These are phyloP conservation scores for Heterobasidion annosum DNA, from an alignment of 1,284 basidiomycete genomes.

Conservation along the genomic window DNA sequence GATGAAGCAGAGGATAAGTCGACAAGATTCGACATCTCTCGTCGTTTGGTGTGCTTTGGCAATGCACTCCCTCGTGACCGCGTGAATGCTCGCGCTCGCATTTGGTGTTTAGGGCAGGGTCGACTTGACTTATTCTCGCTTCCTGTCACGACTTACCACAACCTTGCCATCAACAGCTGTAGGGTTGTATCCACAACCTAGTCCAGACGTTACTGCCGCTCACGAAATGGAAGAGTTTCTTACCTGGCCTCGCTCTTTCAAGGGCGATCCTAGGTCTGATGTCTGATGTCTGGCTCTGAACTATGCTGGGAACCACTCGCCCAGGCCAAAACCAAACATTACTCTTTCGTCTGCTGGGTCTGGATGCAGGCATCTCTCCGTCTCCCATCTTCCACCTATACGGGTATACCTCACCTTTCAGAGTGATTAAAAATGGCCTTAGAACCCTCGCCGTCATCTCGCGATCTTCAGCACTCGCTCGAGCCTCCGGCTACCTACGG, in stretches of 20 bases:
- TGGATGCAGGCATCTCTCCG: too few species aligned
- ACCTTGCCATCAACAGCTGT: background rate
- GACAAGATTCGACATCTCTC: constrained; percentile 49
- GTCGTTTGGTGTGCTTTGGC: constrained; percentile 40
- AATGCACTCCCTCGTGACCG: constrained; percentile 32
- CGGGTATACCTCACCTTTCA: background rate
- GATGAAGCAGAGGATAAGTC: constrained; percentile 22
- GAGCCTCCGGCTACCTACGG: too few species aligned
- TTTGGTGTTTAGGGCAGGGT: constrained; percentile 28
- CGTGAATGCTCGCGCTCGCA: constrained; percentile 14
- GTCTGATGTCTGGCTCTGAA: too few species aligned
- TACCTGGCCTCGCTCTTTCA: too few species aligned
- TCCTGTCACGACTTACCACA: background rate
- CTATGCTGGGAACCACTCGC: too few species aligned
- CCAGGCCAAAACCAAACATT: too few species aligned
- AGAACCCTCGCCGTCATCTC: background rate
- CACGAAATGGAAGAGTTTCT: too few species aligned
- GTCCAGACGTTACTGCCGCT: too few species aligned
- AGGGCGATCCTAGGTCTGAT: too few species aligned
- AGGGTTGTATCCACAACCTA: too few species aligned
- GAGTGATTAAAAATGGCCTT: background rate
- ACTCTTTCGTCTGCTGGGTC: too few species aligned
- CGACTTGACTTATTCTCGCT: background rate
- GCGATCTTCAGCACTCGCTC: background rate
- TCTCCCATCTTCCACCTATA: background rate